Evolutionary conservation across 2,329 filamentous ascomycete species (phyloP), one percentile per base, ranked within the genome.

Genomic region (Hirsutella minnesotensis): DNA sequence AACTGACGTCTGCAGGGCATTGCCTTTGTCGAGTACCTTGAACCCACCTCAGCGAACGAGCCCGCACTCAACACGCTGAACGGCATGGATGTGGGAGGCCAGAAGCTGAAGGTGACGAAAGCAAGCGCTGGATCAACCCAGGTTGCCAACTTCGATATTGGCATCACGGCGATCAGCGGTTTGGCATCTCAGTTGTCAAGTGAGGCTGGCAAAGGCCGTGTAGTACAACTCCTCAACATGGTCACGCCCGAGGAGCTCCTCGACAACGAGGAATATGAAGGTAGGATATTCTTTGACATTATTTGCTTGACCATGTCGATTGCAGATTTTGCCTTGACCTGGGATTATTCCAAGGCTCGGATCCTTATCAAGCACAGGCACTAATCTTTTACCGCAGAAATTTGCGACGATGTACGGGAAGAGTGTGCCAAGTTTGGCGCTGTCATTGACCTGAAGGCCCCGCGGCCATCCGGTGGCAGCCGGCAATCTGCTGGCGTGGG

Each of bases 121-220:
- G 94, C 92, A 24, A 94, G 89, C 62, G 85, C 95, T 50, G 92
- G 92, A 52, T 82, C 87, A 47, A 90, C 88, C n/a, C 92, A 98
- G 61, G 88, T 88, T 19, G 75, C 86, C 38, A 88, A 88, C 49
- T 76, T 94, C 34, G 92, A 98, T 57, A 94, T 95, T 74, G 87
- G 90, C 43, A 90, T 98, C 48, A 94, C 92, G 53, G 92, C 92
- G 49, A 96, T 98, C 81, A 94, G 89, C 40, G 88, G 95, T 77
- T 84, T 98, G 54, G 92, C 92, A 31, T 89, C 90, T 45, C 94
- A 92, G 18, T 86, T 81, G 3, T 83, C 85, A 31, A 75, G 75
- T 44, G 84, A 89, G 46, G 70, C 84, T 29, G 88, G 94, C 52
- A 79, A 82, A 46, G 85, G 85, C 50, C 78, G 86, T 44, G 90